These are phyloP conservation scores for Pythium aquatile DNA, from an alignment of 352 stramenopile genomes.

Conservation along the genomic window DNA sequence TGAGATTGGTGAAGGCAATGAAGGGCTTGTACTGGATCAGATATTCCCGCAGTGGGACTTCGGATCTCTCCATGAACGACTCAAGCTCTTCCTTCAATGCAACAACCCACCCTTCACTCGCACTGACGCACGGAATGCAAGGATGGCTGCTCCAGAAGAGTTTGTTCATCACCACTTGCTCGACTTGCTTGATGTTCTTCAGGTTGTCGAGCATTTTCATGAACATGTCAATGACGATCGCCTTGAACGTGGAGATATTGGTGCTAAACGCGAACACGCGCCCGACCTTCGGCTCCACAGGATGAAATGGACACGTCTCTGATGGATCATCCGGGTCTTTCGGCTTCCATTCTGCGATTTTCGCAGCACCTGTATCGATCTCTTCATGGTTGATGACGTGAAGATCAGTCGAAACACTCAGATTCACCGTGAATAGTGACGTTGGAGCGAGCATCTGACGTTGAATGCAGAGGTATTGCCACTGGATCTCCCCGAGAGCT, in stretches of 20 bases:
- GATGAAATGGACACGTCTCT: conserved; percentile 54
- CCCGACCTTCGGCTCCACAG: conserved; percentile 44
- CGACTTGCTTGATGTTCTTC: conserved; percentile 85
- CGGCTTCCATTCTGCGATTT: conserved; percentile 54
- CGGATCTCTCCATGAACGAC: conserved; percentile 53
- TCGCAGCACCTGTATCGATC: conserved; percentile 47
- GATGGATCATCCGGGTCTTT: conserved; percentile 70
- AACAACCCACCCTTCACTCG: conserved; percentile 85
- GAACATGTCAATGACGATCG: conserved; percentile 62
- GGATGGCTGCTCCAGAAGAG: conserved; percentile 94
- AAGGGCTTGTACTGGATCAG: conserved; percentile 81
- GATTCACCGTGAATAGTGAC: conserved; percentile 71
- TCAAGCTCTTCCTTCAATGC: conserved; percentile 59
- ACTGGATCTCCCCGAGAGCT: conserved; percentile 69
- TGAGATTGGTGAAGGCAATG: conserved; percentile 88
- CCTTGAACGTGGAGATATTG: conserved; percentile 57
- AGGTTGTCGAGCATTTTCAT: conserved; percentile 79
- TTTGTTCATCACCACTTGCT: conserved; percentile 93
- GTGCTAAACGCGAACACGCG: conserved; percentile 71
- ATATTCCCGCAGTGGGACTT: conserved; percentile 70
- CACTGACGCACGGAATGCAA: conserved; percentile 77
- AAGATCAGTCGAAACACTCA: conserved; percentile 68
- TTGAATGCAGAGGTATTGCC: conserved; percentile 77
- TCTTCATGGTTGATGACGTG: conserved; percentile 79
- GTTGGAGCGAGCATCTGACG: conserved; percentile 53